phyloP scores from a whole-genome alignment of 169 alveolate species.

The Cryptosporidium tyzzeri region DNA sequence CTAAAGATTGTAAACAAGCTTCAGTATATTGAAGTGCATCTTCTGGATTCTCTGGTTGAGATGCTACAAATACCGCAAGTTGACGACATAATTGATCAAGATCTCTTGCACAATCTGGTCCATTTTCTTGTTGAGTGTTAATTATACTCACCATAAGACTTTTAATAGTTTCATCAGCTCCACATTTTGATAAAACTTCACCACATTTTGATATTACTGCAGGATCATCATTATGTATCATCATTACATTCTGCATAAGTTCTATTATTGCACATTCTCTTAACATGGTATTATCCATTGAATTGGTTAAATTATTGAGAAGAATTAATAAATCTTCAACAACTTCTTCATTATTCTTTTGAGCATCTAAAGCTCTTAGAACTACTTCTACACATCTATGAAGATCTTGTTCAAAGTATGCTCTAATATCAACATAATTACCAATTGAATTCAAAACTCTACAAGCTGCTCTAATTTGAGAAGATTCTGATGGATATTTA shows the following conservation, averaged over 20 bases:
- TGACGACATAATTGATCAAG: slow-evolving; percentile 87
- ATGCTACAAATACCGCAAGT: slow-evolving; percentile 88
- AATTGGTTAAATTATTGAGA: slow-evolving; percentile 81
- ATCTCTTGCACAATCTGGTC: slow-evolving; percentile 85
- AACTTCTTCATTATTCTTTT: slow-evolving; percentile 83
- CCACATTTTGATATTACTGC: slow-evolving; percentile 87
- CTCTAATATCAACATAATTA: slow-evolving; percentile 67
- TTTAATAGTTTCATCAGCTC: slow-evolving; percentile 92
- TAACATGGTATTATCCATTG: slow-evolving; percentile 81
- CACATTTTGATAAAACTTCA: slow-evolving; percentile 87
- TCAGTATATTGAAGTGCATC: slow-evolving; percentile 92
- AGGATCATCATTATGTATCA: slow-evolving; percentile 87
- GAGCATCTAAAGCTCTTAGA: slow-evolving; percentile 63
- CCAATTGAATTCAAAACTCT: slow-evolving; percentile 68
- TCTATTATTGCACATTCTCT: slow-evolving; percentile 89
- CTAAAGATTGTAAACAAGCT: slow-evolving; percentile 86
- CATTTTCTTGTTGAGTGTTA: slow-evolving; percentile 82
- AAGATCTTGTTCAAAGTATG: slow-evolving; percentile 69
- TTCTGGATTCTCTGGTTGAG: slow-evolving; percentile 88
- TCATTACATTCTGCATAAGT: slow-evolving; percentile 87
- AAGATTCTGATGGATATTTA: slow-evolving; percentile 60
- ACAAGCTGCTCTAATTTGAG: slow-evolving; percentile 68
- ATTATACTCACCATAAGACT: slow-evolving; percentile 88
- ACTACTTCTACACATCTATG: slow-evolving; percentile 69
- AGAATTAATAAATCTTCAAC: slow-evolving; percentile 82